Conservation (phyloP, 495 filamentous ascomycete genomes). For the Neurospora tetraspora region DNA sequence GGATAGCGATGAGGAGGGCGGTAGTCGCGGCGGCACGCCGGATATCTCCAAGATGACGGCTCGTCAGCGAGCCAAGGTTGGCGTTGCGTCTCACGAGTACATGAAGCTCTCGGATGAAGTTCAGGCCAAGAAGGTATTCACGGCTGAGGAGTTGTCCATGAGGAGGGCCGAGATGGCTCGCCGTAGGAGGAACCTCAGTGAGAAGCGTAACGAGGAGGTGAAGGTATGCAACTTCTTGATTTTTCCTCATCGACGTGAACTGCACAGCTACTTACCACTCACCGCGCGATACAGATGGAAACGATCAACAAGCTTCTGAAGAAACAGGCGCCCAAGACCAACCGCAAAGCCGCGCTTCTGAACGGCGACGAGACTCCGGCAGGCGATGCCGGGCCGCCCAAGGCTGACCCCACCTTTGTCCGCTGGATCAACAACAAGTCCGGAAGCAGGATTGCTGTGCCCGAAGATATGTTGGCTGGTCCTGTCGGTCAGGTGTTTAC, state of each 20-base stretch:
- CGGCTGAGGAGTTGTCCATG: slow-evolving; percentile 92
- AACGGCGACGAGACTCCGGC: slow-evolving; percentile 43
- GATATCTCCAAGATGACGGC: slow-evolving; percentile 83
- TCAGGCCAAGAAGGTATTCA: slow-evolving; percentile 85
- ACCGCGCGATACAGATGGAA: slow-evolving; percentile 57
- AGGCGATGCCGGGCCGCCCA: slow-evolving; percentile 33
- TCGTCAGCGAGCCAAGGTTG: slow-evolving; percentile 65
- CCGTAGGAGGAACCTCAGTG: slow-evolving; percentile 88
- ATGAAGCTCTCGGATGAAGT: slow-evolving; percentile 87
- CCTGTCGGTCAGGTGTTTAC: slow-evolving; percentile 56
- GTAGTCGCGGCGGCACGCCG: slow-evolving; percentile 42
- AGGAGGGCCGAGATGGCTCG: slow-evolving; percentile 93
- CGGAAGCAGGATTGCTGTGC: slow-evolving; percentile 62
- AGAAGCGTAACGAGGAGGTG: slow-evolving; percentile 97
- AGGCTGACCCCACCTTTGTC: slow-evolving; percentile 57
- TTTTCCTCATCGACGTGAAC: background rate
- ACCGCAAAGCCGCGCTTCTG: slow-evolving; percentile 38
- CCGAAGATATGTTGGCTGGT: slow-evolving; percentile 68
- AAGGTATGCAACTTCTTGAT: slow-evolving; percentile 49
- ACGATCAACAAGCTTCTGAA: slow-evolving; percentile 96
- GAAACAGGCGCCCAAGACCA: slow-evolving; percentile 84
- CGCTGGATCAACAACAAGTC: slow-evolving; percentile 68
- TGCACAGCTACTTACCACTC: background rate
- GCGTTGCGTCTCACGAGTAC: slow-evolving; percentile 45
- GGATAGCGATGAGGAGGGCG: slow-evolving; percentile 54